Conservation (phyloP, 768 basidiomycete genomes). For the Brasilioporus rufonigricans region DNA sequence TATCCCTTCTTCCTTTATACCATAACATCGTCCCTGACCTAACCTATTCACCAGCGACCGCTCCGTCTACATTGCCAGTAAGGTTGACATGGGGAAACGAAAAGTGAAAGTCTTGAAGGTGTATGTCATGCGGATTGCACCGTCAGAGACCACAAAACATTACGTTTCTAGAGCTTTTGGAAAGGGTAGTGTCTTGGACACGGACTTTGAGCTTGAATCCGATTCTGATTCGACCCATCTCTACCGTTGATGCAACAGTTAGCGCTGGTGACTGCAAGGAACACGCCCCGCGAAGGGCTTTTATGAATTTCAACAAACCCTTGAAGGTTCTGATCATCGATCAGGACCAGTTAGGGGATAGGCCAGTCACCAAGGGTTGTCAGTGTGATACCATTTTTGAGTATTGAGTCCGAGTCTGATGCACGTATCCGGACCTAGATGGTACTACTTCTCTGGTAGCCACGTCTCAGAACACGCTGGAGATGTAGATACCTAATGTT, state of each 20-base stretch:
- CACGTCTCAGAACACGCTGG: too few relatives aligned
- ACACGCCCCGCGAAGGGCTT: too few relatives aligned
- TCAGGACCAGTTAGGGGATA: too few relatives aligned
- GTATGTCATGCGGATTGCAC: neutral
- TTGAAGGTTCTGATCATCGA: too few relatives aligned
- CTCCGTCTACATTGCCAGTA: neutral
- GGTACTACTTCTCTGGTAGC: too few relatives aligned
- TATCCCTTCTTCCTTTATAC: neutral
- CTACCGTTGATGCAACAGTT: neutral
- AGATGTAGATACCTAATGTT: too few relatives aligned
- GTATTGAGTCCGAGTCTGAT: too few relatives aligned
- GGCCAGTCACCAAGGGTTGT: too few relatives aligned
- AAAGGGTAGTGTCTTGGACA: slow-evolving; percentile 1
- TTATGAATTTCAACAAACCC: too few relatives aligned
- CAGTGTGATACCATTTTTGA: too few relatives aligned
- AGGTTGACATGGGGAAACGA: slow-evolving; percentile 20
- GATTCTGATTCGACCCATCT: slow-evolving; percentile 5
- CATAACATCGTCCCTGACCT: slow-evolving; percentile 14
- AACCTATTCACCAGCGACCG: slow-evolving; percentile 5
- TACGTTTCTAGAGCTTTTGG: slow-evolving; percentile 11
- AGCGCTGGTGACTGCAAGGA: slow-evolving; percentile 1
- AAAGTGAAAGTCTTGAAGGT: slow-evolving; percentile 22
- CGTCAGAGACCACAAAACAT: neutral
- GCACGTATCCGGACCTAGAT: too few relatives aligned
- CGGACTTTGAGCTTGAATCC: neutral